Conservation (phyloP, 345 rosid genomes). For the Syzygium aromaticum region DNA sequence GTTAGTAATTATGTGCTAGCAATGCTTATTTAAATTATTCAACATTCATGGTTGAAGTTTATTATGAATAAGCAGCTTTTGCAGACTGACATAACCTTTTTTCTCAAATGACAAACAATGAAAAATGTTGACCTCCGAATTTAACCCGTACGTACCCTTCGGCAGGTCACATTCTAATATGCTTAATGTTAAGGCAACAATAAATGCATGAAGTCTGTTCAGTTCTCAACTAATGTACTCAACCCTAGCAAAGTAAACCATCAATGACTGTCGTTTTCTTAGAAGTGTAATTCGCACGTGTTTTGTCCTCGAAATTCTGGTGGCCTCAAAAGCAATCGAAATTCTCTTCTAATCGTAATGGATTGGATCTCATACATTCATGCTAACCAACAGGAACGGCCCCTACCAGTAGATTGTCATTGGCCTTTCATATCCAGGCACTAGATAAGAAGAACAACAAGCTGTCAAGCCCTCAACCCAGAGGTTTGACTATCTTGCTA, state of each 20-base stretch:
- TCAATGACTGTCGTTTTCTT: background rate
- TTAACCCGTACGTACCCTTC: background rate
- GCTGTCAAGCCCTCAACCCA: background rate
- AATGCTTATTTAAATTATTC: background rate
- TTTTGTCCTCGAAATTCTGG: background rate
- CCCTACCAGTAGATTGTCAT: background rate
- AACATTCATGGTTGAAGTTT: background rate
- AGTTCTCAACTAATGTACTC: background rate
- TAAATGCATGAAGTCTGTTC: background rate
- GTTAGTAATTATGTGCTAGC: background rate
- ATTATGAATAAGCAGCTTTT: background rate
- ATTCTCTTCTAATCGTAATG: background rate
- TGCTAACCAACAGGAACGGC: background rate
- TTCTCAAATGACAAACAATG: background rate
- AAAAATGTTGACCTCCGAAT: background rate
- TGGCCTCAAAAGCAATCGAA: background rate
- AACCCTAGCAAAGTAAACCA: background rate
- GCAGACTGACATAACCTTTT: background rate
- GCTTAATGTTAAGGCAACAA: background rate
- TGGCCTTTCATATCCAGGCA: background rate
- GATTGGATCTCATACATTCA: background rate
- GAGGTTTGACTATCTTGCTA: background rate
- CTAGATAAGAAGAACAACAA: background rate
- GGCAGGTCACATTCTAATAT: background rate
- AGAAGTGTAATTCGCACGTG: background rate